Base-by-base conservation (phyloP, 2,329 filamentous ascomycete species). In the Arachnopeziza araneosa region DNA sequence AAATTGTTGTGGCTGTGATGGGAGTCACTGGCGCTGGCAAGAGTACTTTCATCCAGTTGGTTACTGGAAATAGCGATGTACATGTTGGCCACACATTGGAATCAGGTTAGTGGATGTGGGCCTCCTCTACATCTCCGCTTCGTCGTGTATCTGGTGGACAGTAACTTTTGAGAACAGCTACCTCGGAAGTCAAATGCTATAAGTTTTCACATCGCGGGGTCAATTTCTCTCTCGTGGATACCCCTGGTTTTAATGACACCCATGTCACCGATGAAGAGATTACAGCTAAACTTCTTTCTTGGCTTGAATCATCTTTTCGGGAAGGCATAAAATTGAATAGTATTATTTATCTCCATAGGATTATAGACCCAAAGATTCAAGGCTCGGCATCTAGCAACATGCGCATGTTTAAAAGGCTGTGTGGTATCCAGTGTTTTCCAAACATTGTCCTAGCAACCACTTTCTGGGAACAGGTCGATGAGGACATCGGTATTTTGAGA, bases 261-360 rank as follows among this genome's bases (percentile, higher is more conserved):
- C 59, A 69, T 22, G 63, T 67, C 36, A 71, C 65, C 3, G 76
- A 79, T 52, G 69, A 44, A 4, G 12, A 8, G 17, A 44, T 44
- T 17, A 44, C 36, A 19, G 36, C 36, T 3, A 44, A 14, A 44
- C 36, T 44, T 44, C 36, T 44, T 19, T 8, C 36, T 8, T 73
- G 1, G 74, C 65, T 78, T 0, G 66, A 60, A 2, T 58, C 60
- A 0, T 66, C 69, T 0, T 75, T 74, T 60, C 57, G 55, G 4
- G 60, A 62, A 19, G 24, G 67, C 10, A 60, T 70, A 23, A 64
- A 64, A n/a, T 67, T 77, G 4, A 65, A 62, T 4, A 78, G 78
- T 0, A 74, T 80, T 54, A 74, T 80, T 32, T 80, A 80, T 65
- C 65, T 80, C 8, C 78, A 80, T 56, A 71, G 72, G 0, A 80